phyloP scores from a whole-genome alignment of 345 rosid genomes.

The Moricandia arvensis region DNA sequence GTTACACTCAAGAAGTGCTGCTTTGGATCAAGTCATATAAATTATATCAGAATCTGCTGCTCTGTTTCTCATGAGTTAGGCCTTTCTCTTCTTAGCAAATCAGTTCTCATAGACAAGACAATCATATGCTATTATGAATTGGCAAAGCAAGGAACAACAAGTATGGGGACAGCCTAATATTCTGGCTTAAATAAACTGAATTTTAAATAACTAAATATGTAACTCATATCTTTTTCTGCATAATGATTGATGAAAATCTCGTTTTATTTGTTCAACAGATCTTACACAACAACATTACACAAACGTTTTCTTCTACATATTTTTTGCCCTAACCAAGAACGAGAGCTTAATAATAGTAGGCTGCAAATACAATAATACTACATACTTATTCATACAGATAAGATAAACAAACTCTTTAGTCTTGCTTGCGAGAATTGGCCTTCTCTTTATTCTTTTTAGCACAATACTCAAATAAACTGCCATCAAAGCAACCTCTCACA shows the following conservation, averaged over 20 bases:
- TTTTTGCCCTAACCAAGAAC: background rate
- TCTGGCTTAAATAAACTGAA: too few species aligned
- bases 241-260: background rate
- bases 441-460: conserved; percentile 53
- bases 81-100: too few species aligned
- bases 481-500: conserved; percentile 63
- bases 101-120: too few species aligned
- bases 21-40: too few species aligned
- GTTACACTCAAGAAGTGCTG: too few species aligned
- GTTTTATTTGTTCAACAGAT: background rate
- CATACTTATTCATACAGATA: background rate
- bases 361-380: background rate
- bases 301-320: background rate
- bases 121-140: too few species aligned
- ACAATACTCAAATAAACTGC: conserved; percentile 62
- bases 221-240: background rate
- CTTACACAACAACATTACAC: background rate
- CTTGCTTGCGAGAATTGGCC: conserved; percentile 28
- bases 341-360: background rate
- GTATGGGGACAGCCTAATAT: too few species aligned
- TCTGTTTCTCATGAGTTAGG: too few species aligned
- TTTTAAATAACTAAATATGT: too few species aligned
- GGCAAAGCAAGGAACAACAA: too few species aligned
- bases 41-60: too few species aligned
- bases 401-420: background rate